Evolutionary conservation across 768 basidiomycete genomes (phyloP), one percentile per base, ranked within the genome.

Genomic region (Suillus occidentalis): DNA sequence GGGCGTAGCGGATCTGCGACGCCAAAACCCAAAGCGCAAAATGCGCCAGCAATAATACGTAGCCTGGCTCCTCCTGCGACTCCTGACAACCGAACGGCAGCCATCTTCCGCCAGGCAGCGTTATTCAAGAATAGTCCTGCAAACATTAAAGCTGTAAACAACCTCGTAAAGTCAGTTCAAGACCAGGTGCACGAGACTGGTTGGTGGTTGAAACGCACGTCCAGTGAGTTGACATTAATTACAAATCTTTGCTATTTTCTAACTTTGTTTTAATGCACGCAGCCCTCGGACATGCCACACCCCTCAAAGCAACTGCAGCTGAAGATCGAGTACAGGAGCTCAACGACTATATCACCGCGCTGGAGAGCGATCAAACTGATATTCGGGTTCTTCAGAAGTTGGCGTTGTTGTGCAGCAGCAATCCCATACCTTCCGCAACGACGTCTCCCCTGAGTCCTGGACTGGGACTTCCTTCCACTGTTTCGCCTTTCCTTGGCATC

Each of bases 141-240:
- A 43, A 80, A 84, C 61, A 84, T 83, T 67, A 75, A 78, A 34
- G 78, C 76, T 37, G 71, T 83, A 28, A 78, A 86, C n/a, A 84
- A 87, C 20, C 76, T 95, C 71, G 77, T 93, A 69, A 87, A 91
- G 68, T 87, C 88, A 25, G 75, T 92, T 64, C 86, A 89, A 65
- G 88, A 85, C 62, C 81, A 84, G 67, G 87, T 82, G 65, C 86
- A 88, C 69, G 89, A 91, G 70, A 87, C 86, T 25, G 86, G 86
- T 8, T 96, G 94, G 94, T 95, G 94, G 94, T 73, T 87, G 66
- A 92, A 91, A 73, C 83, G 90, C 68, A 88, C 86, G 73, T 80
- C 84, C 49, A 76, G 94, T 95, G 72, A 74, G 87, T 85, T 49
- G 49, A 37, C 6, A 47, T 60, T 57, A 64, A 6, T 18, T 18